A percentile compares a stretch with the other conserved stretches of the same genome.
Conservation (phyloP, 768 basidiomycete species). For the Amanita inopinata region DNA sequence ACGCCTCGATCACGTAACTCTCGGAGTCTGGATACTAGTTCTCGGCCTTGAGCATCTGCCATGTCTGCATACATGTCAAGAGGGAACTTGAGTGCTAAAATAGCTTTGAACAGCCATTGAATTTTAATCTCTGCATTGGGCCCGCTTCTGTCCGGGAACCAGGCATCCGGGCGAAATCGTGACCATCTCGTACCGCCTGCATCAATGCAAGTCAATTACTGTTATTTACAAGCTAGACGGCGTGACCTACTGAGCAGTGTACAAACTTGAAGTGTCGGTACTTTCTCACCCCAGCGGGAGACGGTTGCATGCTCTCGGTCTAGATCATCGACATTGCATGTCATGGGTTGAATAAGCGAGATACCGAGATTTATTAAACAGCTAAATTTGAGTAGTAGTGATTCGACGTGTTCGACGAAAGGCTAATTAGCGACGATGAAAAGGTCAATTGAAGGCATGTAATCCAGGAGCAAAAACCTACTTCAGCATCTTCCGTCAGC, state of each 20-base stretch:
- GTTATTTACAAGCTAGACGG: not conserved
- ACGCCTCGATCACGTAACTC: constrained; percentile 1
- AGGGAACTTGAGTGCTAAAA: constrained; percentile 2
- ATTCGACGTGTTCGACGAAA: constrained; percentile 1
- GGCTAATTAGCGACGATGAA: constrained; percentile 1
- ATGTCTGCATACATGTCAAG: constrained; percentile 2
- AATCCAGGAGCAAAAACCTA: constrained; percentile 1
- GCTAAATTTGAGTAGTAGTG: not conserved
- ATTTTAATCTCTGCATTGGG: constrained; percentile 1
- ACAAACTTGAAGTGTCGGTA: constrained; percentile 3
- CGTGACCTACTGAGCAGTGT: constrained; percentile 2
- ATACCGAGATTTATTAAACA: constrained; percentile 1
- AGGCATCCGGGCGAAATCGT: constrained; percentile 2
- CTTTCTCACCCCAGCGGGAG: not conserved
- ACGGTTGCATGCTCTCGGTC: constrained; percentile 1
- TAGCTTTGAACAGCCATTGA: constrained; percentile 4
- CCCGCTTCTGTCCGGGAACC: constrained; percentile 7
- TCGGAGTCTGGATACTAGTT: not conserved
- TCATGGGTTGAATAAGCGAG: not conserved
- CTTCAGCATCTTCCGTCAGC: constrained; percentile 3
- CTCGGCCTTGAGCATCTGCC: not conserved
- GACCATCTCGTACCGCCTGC: constrained; percentile 6
- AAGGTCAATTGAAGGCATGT: not conserved
- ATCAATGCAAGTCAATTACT: not conserved
- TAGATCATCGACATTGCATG: not conserved